A percentile compares a stretch with the other conserved stretches of the same genome.
Conservation (phyloP, 169 alveolate species). For the Cryptosporidium sp. region DNA sequence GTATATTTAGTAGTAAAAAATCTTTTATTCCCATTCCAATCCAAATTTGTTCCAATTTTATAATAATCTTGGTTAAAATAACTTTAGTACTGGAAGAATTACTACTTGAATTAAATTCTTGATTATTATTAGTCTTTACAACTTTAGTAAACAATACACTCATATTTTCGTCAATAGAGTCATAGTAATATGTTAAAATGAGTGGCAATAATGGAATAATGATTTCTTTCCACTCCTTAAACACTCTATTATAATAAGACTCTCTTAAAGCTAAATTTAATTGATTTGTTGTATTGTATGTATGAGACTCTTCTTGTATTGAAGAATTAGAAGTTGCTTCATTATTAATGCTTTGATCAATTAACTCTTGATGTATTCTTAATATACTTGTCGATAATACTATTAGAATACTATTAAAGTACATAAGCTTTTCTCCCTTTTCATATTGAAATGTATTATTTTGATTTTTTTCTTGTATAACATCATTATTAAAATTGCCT, state of each 20-base stretch:
- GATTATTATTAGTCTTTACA: background rate
- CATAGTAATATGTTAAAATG: constrained; percentile 11
- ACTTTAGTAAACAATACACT: background rate
- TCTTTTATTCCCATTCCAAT: background rate
- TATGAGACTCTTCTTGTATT: background rate
- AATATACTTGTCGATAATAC: constrained; percentile 7
- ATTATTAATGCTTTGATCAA: background rate
- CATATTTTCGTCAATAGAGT: background rate
- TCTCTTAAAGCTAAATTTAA: background rate
- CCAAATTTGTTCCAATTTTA: constrained; percentile 9
- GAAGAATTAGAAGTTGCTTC: background rate
- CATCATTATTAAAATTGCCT: background rate
- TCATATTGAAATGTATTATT: background rate
- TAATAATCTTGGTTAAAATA: background rate
- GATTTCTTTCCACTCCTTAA: constrained; percentile 40
- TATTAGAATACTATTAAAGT: background rate
- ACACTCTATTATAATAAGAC: background rate
- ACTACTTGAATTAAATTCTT: background rate
- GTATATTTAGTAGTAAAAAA: constrained; percentile 13
- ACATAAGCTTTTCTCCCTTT: background rate
- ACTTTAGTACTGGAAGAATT: background rate
- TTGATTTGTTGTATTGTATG: background rate
- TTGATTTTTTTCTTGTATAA: background rate
- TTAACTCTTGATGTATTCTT: constrained; percentile 32
- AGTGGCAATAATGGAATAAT: constrained; percentile 21